These are phyloP conservation scores for Arachis stenosperma DNA, from an alignment of 306 rosid genomes.

Conservation along the genomic window DNA sequence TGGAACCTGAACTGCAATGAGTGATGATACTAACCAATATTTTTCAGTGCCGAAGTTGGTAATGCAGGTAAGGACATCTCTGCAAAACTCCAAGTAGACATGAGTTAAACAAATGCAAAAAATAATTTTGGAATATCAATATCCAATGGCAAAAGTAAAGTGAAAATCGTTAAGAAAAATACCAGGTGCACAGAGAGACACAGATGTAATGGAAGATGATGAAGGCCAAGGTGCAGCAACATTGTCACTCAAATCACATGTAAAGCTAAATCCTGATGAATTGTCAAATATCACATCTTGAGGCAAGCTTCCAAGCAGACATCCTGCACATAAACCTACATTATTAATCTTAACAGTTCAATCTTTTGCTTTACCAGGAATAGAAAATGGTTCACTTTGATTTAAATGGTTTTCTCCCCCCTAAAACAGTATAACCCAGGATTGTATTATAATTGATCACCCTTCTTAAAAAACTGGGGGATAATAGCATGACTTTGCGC, in stretches of 20 bases:
- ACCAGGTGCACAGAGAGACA: slow-evolving; percentile 97
- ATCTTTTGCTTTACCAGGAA: slow-evolving; percentile 17
- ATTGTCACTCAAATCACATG: slow-evolving; percentile 93
- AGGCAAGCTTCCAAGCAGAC: slow-evolving; percentile 94
- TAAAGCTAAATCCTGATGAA: slow-evolving; percentile 79
- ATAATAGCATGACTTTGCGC: neutral
- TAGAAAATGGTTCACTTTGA: neutral
- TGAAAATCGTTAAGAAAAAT: slow-evolving; percentile 37
- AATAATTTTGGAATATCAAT: slow-evolving; percentile 25
- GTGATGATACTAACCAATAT: slow-evolving; percentile 66
- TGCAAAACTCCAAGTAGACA: slow-evolving; percentile 46
- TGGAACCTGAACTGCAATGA: neutral
- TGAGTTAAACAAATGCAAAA: slow-evolving; percentile 24
- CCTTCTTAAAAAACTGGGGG: slow-evolving; percentile 4
- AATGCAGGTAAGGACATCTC: slow-evolving; percentile 99
- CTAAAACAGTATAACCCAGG: neutral
- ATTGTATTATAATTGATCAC: slow-evolving; percentile 18
- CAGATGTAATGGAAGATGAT: slow-evolving; percentile 76
- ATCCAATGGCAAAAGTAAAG: slow-evolving; percentile 13
- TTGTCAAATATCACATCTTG: slow-evolving; percentile 86
- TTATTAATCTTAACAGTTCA: neutral
- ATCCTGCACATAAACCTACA: slow-evolving; percentile 58
- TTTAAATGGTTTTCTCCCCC: neutral
- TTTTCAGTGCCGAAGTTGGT: slow-evolving; percentile 82
- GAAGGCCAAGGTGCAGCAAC: slow-evolving; percentile 97